Base-by-base conservation (phyloP, 352 stramenopile species). In the Phytophthora uliginosa region DNA sequence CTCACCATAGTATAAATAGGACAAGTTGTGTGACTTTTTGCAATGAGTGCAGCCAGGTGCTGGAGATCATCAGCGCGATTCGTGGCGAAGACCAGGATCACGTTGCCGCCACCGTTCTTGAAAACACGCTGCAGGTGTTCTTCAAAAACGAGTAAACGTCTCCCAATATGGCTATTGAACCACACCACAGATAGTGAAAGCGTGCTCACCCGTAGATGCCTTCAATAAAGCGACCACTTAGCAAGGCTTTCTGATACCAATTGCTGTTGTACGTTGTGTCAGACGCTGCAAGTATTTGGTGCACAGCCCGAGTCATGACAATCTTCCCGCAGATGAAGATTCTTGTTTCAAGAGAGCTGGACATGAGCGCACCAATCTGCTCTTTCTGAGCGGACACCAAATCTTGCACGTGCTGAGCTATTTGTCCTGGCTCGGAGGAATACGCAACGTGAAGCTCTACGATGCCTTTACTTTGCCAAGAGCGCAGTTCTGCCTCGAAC, bases 11-110 rank as follows among this genome's bases (percentile, higher is more conserved):
- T 8, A 8, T 45, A 2, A 7, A 17, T 2, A 45, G 38, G 38
- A 15, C 13, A 45, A 45, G 0, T 50, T 20, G 42, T 22, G 36
- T 42, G 9, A 50, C 17, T 50, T 24, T 22, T 22, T 42, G 13
- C 42, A 12, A 12, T 24, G 8, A 13, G 47, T 59, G 36, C 59
- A 96, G 90, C 45, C 90, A 95, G 83, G 88, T 96, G 6, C 67
- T 96, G n/a, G 90, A 96, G 75, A 85, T 96, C 40, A 73, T 95
- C 42, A 94, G 86, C 34, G 81, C 76, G 1, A 74, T 95, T 42
- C 88, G 87, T 17, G 83, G 78, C 10, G 81, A 94, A 66, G 57
- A 84, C 10, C 63, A 74, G 36, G 65, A 79, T 22, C 73, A 89
- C 1, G 65, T 96, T 40, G 84, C 84, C 8, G 72, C 68, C 17